phyloP scores from a whole-genome alignment of 495 filamentous ascomycete species.

The Penicillium desertorum region DNA sequence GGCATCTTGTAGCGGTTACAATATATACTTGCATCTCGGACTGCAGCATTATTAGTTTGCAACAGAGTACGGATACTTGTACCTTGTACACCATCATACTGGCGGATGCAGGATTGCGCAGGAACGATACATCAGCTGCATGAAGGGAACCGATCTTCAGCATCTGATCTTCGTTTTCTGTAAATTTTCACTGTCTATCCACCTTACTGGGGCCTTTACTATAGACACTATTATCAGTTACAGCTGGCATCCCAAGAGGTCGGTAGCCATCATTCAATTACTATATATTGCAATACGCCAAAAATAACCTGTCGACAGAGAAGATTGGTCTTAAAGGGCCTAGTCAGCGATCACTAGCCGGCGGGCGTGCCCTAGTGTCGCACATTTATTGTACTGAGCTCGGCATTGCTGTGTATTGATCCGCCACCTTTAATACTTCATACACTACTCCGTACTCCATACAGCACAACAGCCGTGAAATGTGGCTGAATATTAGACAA shows the following conservation, averaged over 20 bases:
- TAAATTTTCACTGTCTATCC: background rate
- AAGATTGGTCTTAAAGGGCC: conserved; percentile 13
- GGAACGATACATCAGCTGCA: conserved; percentile 31
- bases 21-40: background rate
- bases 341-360: conserved; percentile 26
- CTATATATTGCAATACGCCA: conserved; percentile 1
- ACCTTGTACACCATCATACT: conserved; percentile 6
- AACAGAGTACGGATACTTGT: conserved; percentile 1
- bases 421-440: conserved; percentile 16
- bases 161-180: conserved; percentile 3
- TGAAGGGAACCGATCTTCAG: conserved; percentile 4
- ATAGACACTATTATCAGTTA: background rate
- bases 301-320: conserved; percentile 27
- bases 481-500: conserved; percentile 20
- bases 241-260: background rate
- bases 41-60: background rate
- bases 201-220: background rate
- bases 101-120: conserved; percentile 17
- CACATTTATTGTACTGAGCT: conserved; percentile 26
- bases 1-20: conserved; percentile 1
- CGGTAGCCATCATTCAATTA: background rate
- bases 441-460: background rate
- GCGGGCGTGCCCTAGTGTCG: conserved; percentile 26
- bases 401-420: conserved; percentile 6
- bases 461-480: conserved; percentile 11